Conservation (phyloP, 2,329 filamentous ascomycete species). For the Cladosporium sp. region DNA sequence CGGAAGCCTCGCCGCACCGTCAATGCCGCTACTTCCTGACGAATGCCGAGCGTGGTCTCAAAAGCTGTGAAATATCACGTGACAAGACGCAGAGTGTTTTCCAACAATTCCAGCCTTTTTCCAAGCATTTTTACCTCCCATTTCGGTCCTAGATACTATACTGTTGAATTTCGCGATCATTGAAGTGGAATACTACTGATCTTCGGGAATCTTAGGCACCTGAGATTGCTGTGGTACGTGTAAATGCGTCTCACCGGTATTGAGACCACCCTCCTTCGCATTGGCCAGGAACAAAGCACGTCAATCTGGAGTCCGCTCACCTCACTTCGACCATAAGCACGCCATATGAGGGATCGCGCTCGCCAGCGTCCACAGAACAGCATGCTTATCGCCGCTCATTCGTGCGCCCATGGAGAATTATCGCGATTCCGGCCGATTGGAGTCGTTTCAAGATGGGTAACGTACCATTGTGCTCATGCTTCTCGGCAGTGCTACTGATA, state of each 20-base stretch:
- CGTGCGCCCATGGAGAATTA: background rate
- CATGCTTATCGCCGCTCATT: conserved; percentile 5
- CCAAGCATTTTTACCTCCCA: background rate
- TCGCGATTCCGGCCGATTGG: background rate
- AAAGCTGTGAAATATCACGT: background rate
- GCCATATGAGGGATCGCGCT: conserved; percentile 10
- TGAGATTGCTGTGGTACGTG: background rate
- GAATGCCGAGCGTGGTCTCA: background rate
- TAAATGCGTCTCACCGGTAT: background rate
- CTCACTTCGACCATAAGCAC: conserved; percentile 16
- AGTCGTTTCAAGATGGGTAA: background rate
- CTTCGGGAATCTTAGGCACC: background rate
- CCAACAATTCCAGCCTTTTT: no score
- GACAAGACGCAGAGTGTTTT: background rate
- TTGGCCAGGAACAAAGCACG: conserved; percentile 15
- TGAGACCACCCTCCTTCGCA: background rate
- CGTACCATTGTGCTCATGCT: conserved; percentile 5
- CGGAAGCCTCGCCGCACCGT: background rate
- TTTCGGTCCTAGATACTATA: background rate
- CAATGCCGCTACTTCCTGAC: background rate
- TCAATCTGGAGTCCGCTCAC: conserved; percentile 16
- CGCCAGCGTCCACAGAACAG: conserved; percentile 5
- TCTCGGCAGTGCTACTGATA: conserved; percentile 2
- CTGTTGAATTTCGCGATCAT: fast-evolving
- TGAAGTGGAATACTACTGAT: background rate